Conservation (phyloP, 768 basidiomycete species). For the Calocybe indica region DNA sequence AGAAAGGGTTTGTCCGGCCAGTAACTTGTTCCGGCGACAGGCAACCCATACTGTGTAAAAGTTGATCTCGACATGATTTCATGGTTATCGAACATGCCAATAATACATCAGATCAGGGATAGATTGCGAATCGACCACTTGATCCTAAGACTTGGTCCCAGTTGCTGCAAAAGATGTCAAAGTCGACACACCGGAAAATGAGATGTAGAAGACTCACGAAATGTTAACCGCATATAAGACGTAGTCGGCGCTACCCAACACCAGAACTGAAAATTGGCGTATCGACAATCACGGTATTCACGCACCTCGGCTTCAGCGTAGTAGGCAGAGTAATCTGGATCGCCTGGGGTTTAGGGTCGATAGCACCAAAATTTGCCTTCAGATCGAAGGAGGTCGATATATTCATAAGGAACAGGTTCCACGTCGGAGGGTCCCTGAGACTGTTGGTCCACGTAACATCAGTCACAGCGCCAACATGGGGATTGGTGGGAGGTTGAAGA, state of each 20-base stretch:
- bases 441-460: conserved; percentile 10
- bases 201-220: conserved; percentile 2
- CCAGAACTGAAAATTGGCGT: not conserved
- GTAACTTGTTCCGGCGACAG: too few species aligned
- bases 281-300: not conserved
- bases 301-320: conserved; percentile 4
- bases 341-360: conserved; percentile 5
- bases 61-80: not conserved
- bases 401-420: conserved; percentile 13
- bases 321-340: conserved; percentile 2
- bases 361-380: conserved; percentile 9
- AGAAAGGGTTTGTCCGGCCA: too few species aligned
- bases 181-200: not conserved
- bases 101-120: conserved; percentile 2
- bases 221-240: conserved; percentile 13
- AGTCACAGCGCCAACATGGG: conserved; percentile 7
- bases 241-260: conserved; percentile 8
- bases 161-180: conserved; percentile 2
- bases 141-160: conserved; percentile 9
- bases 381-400: conserved; percentile 12
- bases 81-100: not conserved
- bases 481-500: conserved; percentile 6
- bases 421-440: conserved; percentile 7
- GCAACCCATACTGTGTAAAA: not conserved
- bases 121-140: conserved; percentile 7